Base-by-base conservation (phyloP, 108 stramenopile genomes). In the Cyclotella baltica region DNA sequence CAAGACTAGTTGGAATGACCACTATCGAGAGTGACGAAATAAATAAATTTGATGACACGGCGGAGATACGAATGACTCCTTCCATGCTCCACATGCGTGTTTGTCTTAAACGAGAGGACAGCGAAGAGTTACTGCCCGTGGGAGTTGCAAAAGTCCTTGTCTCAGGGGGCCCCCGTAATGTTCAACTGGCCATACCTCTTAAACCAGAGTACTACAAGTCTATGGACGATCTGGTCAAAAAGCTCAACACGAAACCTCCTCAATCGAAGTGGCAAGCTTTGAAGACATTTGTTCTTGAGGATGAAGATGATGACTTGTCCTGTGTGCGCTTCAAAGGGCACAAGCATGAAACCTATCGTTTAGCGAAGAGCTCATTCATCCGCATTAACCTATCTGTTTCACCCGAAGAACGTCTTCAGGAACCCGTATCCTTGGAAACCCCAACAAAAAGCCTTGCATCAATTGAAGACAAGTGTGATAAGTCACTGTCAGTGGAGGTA, bases 201-300 rank as follows among this genome's bases (percentile, higher is more conserved):
- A 31, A 11, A 16, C 59, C 59, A 2, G 59, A 61, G 34, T 61
- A 61, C 33, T 61, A 34, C 59, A 61, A 61, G 59, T 61, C 59
- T 10, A 19, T 61, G 11, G 3, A 30, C 34, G 59, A 61, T 31
- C 33, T 61, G 11, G 31, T 33, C 31, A 61, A 61, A 22, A 61
- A 34, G 31, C 59, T 61, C 18, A 33, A 34, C 1, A 34, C 59
- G 1, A 61, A 61, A 61, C 59, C 59, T 61, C 59, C 59, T 1
- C 20, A 61, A n/a, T 61, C 59, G 16, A 61, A 34, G n/a, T 61
- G 59, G 59, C 10, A 34, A 15, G 13, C 59, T 1, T 33, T 61
- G 5, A 61, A 61, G 31, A 33, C 30, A 4, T 61, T 61, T 33
- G 59, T 33, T 34, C 59, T 61, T 18, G 59, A 61, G 31, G 59